phyloP scores from a whole-genome alignment of 306 rosid species.

The Myrica gale region DNA sequence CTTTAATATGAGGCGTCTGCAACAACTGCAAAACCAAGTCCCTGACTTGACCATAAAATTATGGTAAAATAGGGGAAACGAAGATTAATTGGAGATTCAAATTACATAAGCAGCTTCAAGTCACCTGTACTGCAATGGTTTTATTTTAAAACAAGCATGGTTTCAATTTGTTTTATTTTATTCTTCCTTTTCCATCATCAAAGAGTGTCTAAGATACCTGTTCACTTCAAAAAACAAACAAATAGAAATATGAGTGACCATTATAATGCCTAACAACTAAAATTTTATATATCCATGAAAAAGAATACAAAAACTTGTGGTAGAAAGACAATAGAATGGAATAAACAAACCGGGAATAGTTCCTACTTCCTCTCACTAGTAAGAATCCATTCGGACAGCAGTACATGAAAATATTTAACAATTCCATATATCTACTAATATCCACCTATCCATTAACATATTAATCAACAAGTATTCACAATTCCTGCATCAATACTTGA shows the following conservation, averaged over 20 bases:
- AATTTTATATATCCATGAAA: background rate
- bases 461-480: constrained; percentile 33
- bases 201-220: background rate
- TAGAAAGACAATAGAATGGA: background rate
- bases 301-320: background rate
- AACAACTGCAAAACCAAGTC: background rate
- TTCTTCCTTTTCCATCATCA: background rate
- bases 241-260: background rate
- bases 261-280: background rate
- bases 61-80: background rate
- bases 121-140: background rate
- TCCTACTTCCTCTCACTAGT: constrained; percentile 24
- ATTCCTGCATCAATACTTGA: constrained; percentile 35
- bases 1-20: background rate
- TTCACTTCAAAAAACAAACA: background rate
- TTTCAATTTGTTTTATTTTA: background rate
- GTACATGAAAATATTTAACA: constrained; percentile 22
- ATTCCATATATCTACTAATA: constrained; percentile 30
- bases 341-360: constrained; percentile 2
- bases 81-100: background rate
- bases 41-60: background rate
- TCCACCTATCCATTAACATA: constrained; percentile 42
- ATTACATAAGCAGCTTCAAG: background rate
- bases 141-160: background rate
- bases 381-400: constrained; percentile 3